These are phyloP conservation scores for Ascochyta clinopodiicola DNA, from an alignment of 2,329 filamentous ascomycete genomes.

Conservation along the genomic window DNA sequence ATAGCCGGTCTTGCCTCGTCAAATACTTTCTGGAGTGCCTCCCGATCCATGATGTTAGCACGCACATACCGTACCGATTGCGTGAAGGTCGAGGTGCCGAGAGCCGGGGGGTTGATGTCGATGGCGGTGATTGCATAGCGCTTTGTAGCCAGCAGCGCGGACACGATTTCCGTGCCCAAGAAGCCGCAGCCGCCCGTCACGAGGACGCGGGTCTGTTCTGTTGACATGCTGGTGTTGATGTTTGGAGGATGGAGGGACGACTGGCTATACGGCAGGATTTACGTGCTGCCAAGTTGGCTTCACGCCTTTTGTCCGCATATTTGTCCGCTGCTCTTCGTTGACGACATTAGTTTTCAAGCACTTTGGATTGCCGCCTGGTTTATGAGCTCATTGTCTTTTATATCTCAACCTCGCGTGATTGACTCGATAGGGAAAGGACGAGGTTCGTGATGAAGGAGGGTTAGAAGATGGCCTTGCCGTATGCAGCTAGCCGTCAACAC, in stretches of 20 bases:
- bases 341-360: background rate
- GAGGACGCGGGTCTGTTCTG: constrained; percentile 45
- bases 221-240: constrained; percentile 16
- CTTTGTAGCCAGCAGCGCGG: constrained; percentile 47
- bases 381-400: background rate
- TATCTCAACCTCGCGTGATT: background rate
- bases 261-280: constrained; percentile 5
- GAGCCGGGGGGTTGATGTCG: constrained; percentile 46
- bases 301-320: constrained; percentile 16
- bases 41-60: constrained; percentile 49
- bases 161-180: constrained; percentile 52
- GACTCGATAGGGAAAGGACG: background rate
- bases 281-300: constrained; percentile 16
- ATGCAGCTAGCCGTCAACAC: constrained; percentile 10
- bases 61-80: constrained; percentile 44
- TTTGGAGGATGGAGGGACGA: background rate
- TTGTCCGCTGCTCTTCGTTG: background rate
- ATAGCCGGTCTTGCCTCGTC: constrained; percentile 73
- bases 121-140: constrained; percentile 51
- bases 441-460: background rate
- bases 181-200: constrained; percentile 59
- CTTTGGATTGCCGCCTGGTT: background rate
- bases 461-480: background rate
- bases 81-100: constrained; percentile 34
- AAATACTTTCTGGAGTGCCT: constrained; percentile 57